Conservation (phyloP, 108 stramenopile genomes). For the Cyclotella atomus region DNA sequence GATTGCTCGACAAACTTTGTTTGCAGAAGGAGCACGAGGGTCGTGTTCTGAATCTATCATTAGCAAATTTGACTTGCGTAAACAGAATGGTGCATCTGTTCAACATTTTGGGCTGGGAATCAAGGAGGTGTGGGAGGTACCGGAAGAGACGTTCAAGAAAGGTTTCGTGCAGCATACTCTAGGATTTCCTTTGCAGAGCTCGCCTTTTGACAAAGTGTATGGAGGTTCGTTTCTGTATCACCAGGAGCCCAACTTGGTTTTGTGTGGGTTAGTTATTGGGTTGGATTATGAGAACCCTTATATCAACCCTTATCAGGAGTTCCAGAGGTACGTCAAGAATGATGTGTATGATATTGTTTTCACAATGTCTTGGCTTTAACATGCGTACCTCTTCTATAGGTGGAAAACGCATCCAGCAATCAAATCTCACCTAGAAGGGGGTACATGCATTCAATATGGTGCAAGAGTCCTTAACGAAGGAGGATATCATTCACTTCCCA, state of each 20-base stretch:
- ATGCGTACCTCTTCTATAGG: too few relatives aligned
- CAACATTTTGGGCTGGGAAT: conserved; percentile 99
- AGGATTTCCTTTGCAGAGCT: conserved; percentile 94
- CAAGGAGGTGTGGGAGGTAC: conserved; percentile 99
- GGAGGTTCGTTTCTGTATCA: conserved; percentile 98
- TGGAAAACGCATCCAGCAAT: conserved; percentile 97
- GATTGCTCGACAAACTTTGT: conserved; percentile 93
- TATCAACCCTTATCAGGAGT: conserved; percentile 98
- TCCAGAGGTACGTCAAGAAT: conserved; percentile 88
- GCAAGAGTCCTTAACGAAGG: conserved; percentile 98
- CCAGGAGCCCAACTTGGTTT: conserved; percentile 93
- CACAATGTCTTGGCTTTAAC: too few relatives aligned
- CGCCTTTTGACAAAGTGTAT: conserved; percentile 75
- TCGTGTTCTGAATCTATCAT: conserved; percentile 95
- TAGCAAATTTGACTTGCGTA: conserved; percentile 84
- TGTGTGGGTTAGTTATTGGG: conserved; percentile 96
- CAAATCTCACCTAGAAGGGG: conserved; percentile 89
- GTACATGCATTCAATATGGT: conserved; percentile 96
- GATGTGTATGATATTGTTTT: too few relatives aligned
- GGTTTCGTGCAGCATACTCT: conserved; percentile 98
- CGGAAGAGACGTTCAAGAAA: conserved; percentile 84
- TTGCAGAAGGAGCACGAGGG: conserved; percentile 98
- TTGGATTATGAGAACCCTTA: conserved; percentile 99
- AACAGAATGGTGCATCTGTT: conserved; percentile 60
- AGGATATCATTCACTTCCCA: conserved; percentile 95